Base-by-base conservation (phyloP, 2,329 filamentous ascomycete genomes). In the Pseudodiploospora longispora region DNA sequence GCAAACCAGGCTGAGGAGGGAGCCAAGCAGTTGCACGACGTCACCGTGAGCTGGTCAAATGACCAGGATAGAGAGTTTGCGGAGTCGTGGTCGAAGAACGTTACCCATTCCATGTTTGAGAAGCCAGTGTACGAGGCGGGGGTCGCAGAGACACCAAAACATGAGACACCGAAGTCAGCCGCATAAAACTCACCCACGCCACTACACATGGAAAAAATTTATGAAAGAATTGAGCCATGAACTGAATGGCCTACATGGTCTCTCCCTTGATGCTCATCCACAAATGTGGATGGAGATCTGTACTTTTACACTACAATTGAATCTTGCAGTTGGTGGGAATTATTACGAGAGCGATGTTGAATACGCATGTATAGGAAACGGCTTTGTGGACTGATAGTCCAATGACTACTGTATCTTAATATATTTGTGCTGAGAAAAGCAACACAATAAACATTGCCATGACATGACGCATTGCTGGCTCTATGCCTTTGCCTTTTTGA, bases 11-110 rank as follows among this genome's bases (percentile, higher is more conserved):
- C 45, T 5, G 51, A 44, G 4, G 53, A 50, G 19, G 53, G 47
- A 8, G 50, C 48, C 42, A 47, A 42, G 30, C 48, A 57, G 46
- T 60, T 72, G 10, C 47, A 70, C 27, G 56, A 57, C 28, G 70
- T 71, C 0, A 72, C 65, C 5, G 63, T 80, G 31, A 75, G 63
- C 59, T 80, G 76, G 76, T 58, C 62, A 27, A 67, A 76, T 50
- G 64, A 69, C 42, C 55, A 62, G 46, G 74, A 79, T 50, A 64
- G 59, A 46, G 59, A 67, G 30, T 71, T 67, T 47, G 76, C 75
- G 0, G 48, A 60, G 52, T 47, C 56, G 12, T 80, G 76, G 76
- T 59, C 75, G 6, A 48, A 53, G 6, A 80, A 80, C 44, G 76
- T 80, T 50, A 62, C 58, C n/a, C 76, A 80, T 51, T 58, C 65